Base-by-base conservation (phyloP, 2,329 filamentous ascomycete species). In the Rutstroemia sydowiana region DNA sequence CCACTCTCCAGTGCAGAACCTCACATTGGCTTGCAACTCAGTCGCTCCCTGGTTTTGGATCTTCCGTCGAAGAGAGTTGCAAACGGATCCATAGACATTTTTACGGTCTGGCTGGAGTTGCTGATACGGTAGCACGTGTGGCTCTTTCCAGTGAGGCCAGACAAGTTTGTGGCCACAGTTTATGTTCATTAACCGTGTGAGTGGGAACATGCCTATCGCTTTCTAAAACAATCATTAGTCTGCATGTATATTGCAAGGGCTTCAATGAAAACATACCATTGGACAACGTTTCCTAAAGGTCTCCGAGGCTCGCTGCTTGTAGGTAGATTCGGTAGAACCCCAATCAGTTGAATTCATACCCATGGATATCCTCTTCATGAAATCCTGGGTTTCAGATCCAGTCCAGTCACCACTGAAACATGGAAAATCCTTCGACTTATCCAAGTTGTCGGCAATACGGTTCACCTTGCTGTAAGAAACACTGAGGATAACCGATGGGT, bases 171-270 rank as follows among this genome's bases (percentile, higher is more conserved):
- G 48, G n/a, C 48, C 48, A 2, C 48, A 51, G 3, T 45, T 23
- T 3, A 51, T 16, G 23, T 51, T 51, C 5, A 51, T 14, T n/a
- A 45, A 51, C 2, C 48, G 34, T 13, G 34, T n/a, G n/a, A n/a
- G n/a, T n/a, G n/a, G n/a, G n/a, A n/a, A n/a, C n/a, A n/a, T n/a
- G n/a, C n/a, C n/a, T 32, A 7, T 32, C 30, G 30, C 30, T 32
- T 32, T 32, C 30, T 32, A 32, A 32, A 32, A 32, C 13, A 32
- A 32, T 13, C 7, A 13, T 32, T 32, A 32, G 30, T 32, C 30
- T n/a, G n/a, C n/a, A n/a, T 32, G 13, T 32, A 32, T 32, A 32
- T 32, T 32, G 7, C 5, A 5, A 39, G 7, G 11, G 6, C 10
- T n/a, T n/a, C n/a, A n/a, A n/a, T 6, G 3, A 3, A 5, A 2